A percentile compares a stretch with the other conserved stretches of the same genome.
phyloP scores from a whole-genome alignment of 1,284 basidiomycete species.

The Naganishia albida region DNA sequence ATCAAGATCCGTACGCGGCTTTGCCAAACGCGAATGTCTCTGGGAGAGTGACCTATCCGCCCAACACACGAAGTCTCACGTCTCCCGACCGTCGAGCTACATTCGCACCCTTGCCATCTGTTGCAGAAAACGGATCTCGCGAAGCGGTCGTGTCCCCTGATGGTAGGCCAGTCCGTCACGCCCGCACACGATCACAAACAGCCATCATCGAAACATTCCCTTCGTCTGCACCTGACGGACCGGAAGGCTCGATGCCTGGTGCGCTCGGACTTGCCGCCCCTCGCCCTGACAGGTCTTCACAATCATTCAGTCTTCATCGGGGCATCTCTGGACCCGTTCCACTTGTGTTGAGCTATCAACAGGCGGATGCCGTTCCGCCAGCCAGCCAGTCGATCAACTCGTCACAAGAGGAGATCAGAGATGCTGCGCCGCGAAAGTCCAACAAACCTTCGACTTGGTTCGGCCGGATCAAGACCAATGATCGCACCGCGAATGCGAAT shows the following conservation, averaged over 20 bases:
- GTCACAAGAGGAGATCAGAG: background rate
- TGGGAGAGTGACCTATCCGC: constrained; percentile 8
- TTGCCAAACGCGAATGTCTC: constrained; percentile 2
- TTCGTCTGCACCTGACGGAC: background rate
- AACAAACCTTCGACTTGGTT: constrained; percentile 32
- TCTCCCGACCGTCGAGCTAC: constrained; percentile 17
- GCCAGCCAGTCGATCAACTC: background rate
- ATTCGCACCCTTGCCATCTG: constrained; percentile 18
- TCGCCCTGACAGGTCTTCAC: background rate
- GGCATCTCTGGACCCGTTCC: constrained; percentile 1
- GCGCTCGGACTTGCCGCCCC: constrained; percentile 7
- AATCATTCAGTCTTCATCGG: constrained; percentile 3
- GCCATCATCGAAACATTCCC: constrained; percentile 34
- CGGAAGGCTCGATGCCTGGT: background rate
- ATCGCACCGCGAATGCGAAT: background rate
- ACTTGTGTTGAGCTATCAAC: background rate
- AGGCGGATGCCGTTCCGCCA: background rate
- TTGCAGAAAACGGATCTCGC: background rate
- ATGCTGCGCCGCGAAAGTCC: constrained; percentile 9
- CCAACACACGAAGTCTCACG: constrained; percentile 13
- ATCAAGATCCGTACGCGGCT: constrained; percentile 37
- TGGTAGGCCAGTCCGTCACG: constrained; percentile 21
- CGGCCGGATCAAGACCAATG: constrained; percentile 22
- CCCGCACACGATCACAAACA: constrained; percentile 33
- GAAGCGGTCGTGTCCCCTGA: constrained; percentile 2